Evolutionary conservation across 2,329 filamentous ascomycete genomes (phyloP).

Genomic region (Talaromyces atroroseus): DNA sequence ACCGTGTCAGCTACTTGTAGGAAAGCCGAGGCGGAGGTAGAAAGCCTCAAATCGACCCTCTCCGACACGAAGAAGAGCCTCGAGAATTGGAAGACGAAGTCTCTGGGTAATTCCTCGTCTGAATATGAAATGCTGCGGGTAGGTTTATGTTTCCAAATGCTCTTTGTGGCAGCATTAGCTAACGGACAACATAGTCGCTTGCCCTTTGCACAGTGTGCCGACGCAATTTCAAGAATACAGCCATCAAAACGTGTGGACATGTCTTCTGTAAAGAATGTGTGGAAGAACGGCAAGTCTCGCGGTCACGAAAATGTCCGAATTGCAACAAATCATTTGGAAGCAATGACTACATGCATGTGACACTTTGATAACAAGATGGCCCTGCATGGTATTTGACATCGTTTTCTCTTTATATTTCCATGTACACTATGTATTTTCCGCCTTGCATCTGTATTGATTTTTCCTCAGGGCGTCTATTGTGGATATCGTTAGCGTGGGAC

Average conservation of each 20-base stretch:
- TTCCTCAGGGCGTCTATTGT: constrained; percentile 6
- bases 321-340: constrained; percentile 89
- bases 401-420: constrained; percentile 23
- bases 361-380: constrained; percentile 30
- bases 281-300: constrained; percentile 79
- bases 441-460: constrained; percentile 12
- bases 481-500: constrained; percentile 8
- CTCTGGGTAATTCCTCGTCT: constrained; percentile 70
- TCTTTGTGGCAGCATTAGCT: background rate
- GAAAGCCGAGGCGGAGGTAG: constrained; percentile 64
- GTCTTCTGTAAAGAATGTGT: constrained; percentile 89
- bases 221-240: constrained; percentile 88
- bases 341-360: constrained; percentile 73
- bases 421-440: constrained; percentile 25
- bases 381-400: background rate
- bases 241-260: constrained; percentile 89
- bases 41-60: constrained; percentile 71
- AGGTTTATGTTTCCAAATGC: constrained; percentile 40
- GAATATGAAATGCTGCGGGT: constrained; percentile 83
- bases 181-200: constrained; percentile 50
- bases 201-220: constrained; percentile 90
- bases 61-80: constrained; percentile 76
- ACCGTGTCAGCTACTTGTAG: constrained; percentile 59
- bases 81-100: constrained; percentile 80
- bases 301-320: constrained; percentile 90